Evolutionary conservation across 192 early-diverging fungal species (phyloP).

Genomic region (Coemansia sp.): DNA sequence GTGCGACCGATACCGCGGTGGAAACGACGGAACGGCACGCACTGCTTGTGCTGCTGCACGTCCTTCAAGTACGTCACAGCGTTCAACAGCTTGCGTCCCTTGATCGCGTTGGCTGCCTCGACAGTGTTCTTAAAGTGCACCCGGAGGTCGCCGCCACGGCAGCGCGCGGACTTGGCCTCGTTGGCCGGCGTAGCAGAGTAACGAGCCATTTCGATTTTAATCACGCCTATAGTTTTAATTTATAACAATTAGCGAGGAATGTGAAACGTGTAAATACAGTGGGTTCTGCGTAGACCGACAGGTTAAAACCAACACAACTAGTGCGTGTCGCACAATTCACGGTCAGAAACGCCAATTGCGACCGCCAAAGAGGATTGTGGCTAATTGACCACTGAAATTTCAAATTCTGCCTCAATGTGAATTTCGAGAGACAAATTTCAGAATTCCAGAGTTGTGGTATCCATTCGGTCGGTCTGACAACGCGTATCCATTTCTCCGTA

Average conservation of each 20-base stretch:
- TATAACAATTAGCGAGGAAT: too few relatives aligned
- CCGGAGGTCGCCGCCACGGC: constrained; percentile 91
- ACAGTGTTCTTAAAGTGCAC: constrained; percentile 99
- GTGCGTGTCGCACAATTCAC: not conserved
- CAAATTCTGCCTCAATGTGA: constrained; percentile 2
- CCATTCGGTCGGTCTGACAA: not conserved
- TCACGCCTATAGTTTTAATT: too few relatives aligned
- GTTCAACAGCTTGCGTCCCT: constrained; percentile 89
- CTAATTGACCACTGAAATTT: too few relatives aligned
- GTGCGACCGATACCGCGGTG: constrained; percentile 95
- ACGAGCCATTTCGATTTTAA: constrained; percentile 61
- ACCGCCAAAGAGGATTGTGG: too few relatives aligned
- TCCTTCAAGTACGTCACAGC: constrained; percentile 89
- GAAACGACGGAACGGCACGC: constrained; percentile 96
- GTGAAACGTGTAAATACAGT: too few relatives aligned
- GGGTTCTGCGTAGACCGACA: not conserved
- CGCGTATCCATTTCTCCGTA: not conserved
- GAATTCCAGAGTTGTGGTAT: not conserved
- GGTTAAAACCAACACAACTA: not conserved
- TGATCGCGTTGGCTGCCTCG: constrained; percentile 91
- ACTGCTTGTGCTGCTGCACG: constrained; percentile 96
- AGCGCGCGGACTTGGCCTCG: constrained; percentile 81
- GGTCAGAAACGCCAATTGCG: too few relatives aligned
- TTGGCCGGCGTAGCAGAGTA: constrained; percentile 83
- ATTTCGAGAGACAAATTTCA: not conserved